Evolutionary conservation across 2,329 filamentous ascomycete genomes (phyloP).

Genomic region (Botrytis pseudocinerea): DNA sequence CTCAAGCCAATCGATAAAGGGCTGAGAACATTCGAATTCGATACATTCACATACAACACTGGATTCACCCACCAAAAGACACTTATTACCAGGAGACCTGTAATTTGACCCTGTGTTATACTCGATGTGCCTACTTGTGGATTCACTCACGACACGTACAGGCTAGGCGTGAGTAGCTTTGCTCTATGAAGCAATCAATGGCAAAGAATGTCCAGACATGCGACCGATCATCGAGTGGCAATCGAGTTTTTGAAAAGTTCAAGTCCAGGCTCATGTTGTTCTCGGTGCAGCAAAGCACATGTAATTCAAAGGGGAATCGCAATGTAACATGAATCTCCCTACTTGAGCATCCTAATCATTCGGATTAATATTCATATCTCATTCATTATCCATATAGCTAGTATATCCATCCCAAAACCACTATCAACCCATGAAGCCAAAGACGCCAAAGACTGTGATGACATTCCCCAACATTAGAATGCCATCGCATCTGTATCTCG

Average conservation of each 20-base stretch:
- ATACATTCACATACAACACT: background rate
- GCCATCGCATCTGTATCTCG: slow-evolving; percentile 59
- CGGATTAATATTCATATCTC: slow-evolving; percentile 12
- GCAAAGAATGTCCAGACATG: background rate
- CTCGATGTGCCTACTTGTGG: background rate
- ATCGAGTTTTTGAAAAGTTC: background rate
- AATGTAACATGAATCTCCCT: background rate
- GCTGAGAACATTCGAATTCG: background rate
- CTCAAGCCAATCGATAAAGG: background rate
- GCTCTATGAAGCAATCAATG: background rate
- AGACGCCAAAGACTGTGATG: background rate
- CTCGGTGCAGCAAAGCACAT: too few relatives aligned
- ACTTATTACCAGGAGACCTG: background rate
- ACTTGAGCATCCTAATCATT: too few relatives aligned
- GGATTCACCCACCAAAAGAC: background rate
- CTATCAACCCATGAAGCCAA: background rate
- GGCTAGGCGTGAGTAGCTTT: background rate
- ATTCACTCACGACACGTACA: background rate
- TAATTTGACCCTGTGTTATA: background rate
- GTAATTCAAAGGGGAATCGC: background rate
- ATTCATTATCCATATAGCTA: background rate
- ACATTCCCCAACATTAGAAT: slow-evolving; percentile 48
- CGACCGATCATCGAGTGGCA: background rate
- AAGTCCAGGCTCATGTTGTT: background rate
- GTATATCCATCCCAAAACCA: background rate